Percentiles rank a stretch among this genome's conserved stretches.
phyloP scores from a whole-genome alignment of 495 filamentous ascomycete species.

The Xylaria flabelliformis region DNA sequence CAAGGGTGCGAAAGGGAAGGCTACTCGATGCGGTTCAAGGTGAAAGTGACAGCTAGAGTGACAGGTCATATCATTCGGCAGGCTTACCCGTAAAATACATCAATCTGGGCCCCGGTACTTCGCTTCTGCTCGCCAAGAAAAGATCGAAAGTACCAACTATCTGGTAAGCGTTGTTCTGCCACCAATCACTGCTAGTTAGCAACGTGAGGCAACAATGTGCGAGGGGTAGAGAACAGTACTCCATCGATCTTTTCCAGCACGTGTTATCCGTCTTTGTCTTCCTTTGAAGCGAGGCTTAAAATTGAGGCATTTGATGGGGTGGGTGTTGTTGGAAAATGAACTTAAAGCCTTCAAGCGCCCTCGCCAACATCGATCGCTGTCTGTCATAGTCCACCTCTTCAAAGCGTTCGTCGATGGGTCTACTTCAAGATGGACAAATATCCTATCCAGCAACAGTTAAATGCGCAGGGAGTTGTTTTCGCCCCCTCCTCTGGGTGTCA shows the following conservation, averaged over 20 bases:
- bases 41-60: slow-evolving; percentile 6
- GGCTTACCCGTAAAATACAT: neutral
- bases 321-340: slow-evolving; percentile 3
- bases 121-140: slow-evolving; percentile 14
- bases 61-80: slow-evolving; percentile 19
- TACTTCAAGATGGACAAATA: neutral
- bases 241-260: neutral
- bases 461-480: neutral
- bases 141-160: slow-evolving; percentile 1
- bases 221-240: neutral
- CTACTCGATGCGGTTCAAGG: slow-evolving; percentile 21
- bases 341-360: slow-evolving; percentile 1
- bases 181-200: slow-evolving; percentile 6
- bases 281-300: neutral
- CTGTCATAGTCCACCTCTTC: neutral
- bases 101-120: slow-evolving; percentile 5
- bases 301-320: slow-evolving; percentile 4
- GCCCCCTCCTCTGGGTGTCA: neutral
- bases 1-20: slow-evolving; percentile 13
- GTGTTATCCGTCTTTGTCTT: neutral
- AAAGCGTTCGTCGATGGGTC: neutral
- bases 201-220: slow-evolving; percentile 3
- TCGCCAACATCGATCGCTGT: slow-evolving; percentile 5
- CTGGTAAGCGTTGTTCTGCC: neutral
- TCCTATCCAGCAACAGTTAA: neutral